Evolutionary conservation across 208 protist genomes (phyloP).

Genomic region (Wallacemonas sp.): DNA sequence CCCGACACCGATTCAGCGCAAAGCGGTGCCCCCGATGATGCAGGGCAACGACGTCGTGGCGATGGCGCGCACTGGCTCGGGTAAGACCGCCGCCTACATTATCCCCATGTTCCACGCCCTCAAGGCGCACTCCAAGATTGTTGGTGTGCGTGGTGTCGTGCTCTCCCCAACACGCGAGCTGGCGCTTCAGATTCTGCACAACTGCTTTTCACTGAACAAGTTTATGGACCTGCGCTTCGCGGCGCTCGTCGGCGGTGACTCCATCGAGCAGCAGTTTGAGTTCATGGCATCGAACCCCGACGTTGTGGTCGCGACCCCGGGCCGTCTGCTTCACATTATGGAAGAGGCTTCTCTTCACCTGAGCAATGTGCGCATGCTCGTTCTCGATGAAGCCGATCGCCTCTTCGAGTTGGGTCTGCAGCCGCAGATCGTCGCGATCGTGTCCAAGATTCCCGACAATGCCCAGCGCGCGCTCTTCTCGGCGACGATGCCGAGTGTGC

Average conservation of each 20-base stretch:
- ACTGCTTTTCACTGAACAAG: constrained; percentile 94
- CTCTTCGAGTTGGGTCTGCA: constrained; percentile 98
- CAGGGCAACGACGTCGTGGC: constrained; percentile 98
- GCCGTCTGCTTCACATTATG: constrained; percentile 97
- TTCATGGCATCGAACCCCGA: constrained; percentile 97
- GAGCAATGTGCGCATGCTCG: constrained; percentile 91
- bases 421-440: constrained; percentile 96
- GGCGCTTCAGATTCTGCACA: constrained; percentile 97
- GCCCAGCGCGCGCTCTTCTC: constrained; percentile 98
- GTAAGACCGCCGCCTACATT: constrained; percentile 99
- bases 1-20: constrained; percentile 99
- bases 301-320: constrained; percentile 99
- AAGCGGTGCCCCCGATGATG: constrained; percentile 93
- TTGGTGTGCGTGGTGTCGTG: constrained; percentile 96
- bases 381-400: constrained; percentile 99
- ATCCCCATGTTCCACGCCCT: constrained; percentile 97
- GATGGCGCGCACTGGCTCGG: constrained; percentile 99
- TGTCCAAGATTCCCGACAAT: constrained; percentile 92
- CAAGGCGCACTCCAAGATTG: constrained; percentile 87
- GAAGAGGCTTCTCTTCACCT: constrained; percentile 95
- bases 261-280: constrained; percentile 98
- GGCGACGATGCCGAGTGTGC: constrained; percentile 97
- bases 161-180: constrained; percentile 99
- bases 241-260: constrained; percentile 97
- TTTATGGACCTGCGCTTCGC: constrained; percentile 93